phyloP scores from a whole-genome alignment of 257 asterid genomes.

The Nicotiana knightiana region DNA sequence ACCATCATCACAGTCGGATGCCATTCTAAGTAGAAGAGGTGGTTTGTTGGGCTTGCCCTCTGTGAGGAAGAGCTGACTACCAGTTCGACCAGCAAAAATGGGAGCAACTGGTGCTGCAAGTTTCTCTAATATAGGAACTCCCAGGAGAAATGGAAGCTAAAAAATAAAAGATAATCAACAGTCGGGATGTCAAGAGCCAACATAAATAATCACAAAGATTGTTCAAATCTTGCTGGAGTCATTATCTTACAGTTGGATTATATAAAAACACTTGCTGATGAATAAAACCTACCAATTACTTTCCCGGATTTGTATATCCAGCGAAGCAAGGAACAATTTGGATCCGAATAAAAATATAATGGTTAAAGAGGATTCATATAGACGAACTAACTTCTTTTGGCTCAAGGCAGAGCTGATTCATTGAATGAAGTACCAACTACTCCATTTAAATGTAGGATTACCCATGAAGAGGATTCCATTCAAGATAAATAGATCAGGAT shows the following conservation, averaged over 20 bases:
- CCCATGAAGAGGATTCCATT: too few species aligned
- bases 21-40: slow-evolving; percentile 76
- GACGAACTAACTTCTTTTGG: too few species aligned
- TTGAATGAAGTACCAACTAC: too few species aligned
- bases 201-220: neutral
- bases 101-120: slow-evolving; percentile 82
- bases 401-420: too few species aligned
- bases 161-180: slow-evolving; percentile 33
- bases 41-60: slow-evolving; percentile 62
- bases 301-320: neutral
- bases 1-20: slow-evolving; percentile 75
- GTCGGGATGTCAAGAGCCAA: slow-evolving; percentile 48
- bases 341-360: too few species aligned
- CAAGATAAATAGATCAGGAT: too few species aligned
- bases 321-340: neutral
- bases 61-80: slow-evolving; percentile 38
- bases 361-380: too few species aligned
- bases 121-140: slow-evolving; percentile 77
- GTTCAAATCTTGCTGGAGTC: neutral
- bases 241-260: neutral
- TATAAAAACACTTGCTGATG: neutral
- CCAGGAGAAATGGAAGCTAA: slow-evolving; percentile 91
- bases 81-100: slow-evolving; percentile 32
- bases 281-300: neutral
- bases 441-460: too few species aligned